Percentiles rank a stretch among this genome's conserved stretches.
Conservation (phyloP, 805 yeast genomes). For the Yarrowia sp. region DNA sequence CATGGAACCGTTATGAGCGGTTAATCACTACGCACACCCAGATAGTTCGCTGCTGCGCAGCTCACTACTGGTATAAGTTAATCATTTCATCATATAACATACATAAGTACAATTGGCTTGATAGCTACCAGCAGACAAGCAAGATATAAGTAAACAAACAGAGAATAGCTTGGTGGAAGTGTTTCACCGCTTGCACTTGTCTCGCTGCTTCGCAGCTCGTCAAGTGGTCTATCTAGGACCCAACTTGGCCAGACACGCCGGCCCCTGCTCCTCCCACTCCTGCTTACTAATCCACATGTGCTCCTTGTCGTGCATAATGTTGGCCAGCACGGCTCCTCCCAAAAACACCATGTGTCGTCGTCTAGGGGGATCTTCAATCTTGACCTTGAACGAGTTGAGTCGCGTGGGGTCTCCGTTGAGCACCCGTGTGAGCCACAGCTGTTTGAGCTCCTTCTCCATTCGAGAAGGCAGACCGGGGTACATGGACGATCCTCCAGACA, state of each 20-base stretch:
- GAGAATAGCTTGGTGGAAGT: too few species aligned
- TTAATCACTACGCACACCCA: too few species aligned
- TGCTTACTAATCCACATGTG: slow-evolving; percentile 96
- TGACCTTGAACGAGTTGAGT: slow-evolving; percentile 81
- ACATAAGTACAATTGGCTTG: not conserved
- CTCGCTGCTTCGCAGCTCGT: too few species aligned
- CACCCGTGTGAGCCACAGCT: slow-evolving; percentile 88
- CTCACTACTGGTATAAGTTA: not conserved
- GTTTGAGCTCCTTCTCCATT: slow-evolving; percentile 92
- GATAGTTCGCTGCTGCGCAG: not conserved
- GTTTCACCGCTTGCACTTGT: too few species aligned
- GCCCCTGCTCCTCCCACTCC: slow-evolving; percentile 98
- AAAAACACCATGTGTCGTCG: slow-evolving; percentile 98
- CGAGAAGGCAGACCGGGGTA: slow-evolving; percentile 97
- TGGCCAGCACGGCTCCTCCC: slow-evolving; percentile 97
- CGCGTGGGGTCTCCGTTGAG: slow-evolving; percentile 83
- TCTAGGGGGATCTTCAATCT: slow-evolving; percentile 98
- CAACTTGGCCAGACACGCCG: slow-evolving; percentile 76
- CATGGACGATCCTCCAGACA: slow-evolving; percentile 98
- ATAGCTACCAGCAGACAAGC: too few species aligned
- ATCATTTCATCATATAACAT: slow-evolving; percentile 20
- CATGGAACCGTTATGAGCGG: too few species aligned
- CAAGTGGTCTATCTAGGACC: slow-evolving; percentile 68
- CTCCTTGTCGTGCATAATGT: slow-evolving; percentile 96
- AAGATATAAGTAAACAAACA: too few species aligned